Conservation (phyloP, 2,329 filamentous ascomycete species). For the Trichoderma endophyticum region DNA sequence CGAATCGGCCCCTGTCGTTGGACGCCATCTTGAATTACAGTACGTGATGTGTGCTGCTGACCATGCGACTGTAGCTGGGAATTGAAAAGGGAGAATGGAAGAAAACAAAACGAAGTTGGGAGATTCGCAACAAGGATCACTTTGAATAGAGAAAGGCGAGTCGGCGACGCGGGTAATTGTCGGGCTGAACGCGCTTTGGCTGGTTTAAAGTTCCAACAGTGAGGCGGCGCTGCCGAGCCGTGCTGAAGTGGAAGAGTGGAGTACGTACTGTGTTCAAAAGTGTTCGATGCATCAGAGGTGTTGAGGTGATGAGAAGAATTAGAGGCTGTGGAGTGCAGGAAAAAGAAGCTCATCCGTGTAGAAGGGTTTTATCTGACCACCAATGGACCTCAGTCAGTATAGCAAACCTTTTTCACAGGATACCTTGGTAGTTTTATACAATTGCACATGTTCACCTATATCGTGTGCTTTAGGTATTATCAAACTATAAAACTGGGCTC, state of each 20-base stretch:
- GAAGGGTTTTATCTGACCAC: neutral
- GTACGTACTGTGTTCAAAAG: neutral
- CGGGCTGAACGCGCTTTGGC: constrained; percentile 17
- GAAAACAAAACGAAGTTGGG: neutral
- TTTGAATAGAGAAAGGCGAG: constrained; percentile 12
- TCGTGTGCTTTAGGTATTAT: neutral
- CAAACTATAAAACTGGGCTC: neutral
- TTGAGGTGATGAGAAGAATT: too few relatives aligned
- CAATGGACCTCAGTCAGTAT: neutral
- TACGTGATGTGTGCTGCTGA: constrained; percentile 6
- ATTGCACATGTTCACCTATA: neutral
- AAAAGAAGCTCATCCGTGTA: neutral
- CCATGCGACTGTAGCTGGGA: constrained; percentile 1
- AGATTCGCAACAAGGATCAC: neutral
- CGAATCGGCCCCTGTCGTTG: constrained; percentile 47
- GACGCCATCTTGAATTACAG: constrained; percentile 42
- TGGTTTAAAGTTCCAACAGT: neutral
- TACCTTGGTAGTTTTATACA: neutral
- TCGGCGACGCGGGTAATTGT: constrained; percentile 20
- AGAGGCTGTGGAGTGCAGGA: neutral
- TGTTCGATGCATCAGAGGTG: neutral
- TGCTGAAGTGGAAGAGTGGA: neutral
- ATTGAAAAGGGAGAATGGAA: neutral
- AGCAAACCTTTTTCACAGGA: neutral
- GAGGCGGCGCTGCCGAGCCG: neutral